Base-by-base conservation (phyloP, 257 asterid genomes). In the Solanum bulbocastanum region DNA sequence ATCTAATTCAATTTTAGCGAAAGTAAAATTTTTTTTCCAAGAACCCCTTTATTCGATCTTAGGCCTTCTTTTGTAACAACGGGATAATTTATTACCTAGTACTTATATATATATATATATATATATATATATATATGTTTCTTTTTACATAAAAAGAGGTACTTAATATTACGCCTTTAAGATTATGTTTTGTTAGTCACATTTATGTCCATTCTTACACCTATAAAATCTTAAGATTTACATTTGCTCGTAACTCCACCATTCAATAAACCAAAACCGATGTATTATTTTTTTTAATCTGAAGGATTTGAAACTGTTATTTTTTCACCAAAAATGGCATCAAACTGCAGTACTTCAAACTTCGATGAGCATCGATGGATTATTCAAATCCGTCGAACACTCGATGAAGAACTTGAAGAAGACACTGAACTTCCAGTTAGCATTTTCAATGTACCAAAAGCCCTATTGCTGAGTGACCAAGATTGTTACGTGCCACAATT, bases 311-410 rank as follows among this genome's bases (percentile, higher is more conserved):
- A 81, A 46, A 46, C 68, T 46, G 27, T 81, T 36, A 7, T 30
- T 81, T 44, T 81, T 46, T 32, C 18, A 18, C 11, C 85, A 16
- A 16, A 85, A 35, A 65, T 65, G 78, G 2, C 81, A 16, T 39
- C 87, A 85, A 86, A n/a, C 20, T 49, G 88, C 6, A 18, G 10
- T 40, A 13, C 86, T 18, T 68, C 93, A n/a, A 83, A 84, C 39
- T 92, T 93, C 35, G 93, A 94, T 84, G 94, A 95, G 37, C 35
- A 40, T 0, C 90, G 85, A 72, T 95, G 98, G 98, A 90, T 95
- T 1, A 56, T 88, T 52, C 90, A 89, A 36, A 90, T 95, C n/a
- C 92, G 92, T 10, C 75, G 86, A 86, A 93, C 90, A 86, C 92
- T 95, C 6, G 93, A 92, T 6, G 92, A 92, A 40, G 95, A 90